These are phyloP conservation scores for Friedmanniomyces simplex DNA, from an alignment of 495 filamentous ascomycete genomes.

Conservation along the genomic window DNA sequence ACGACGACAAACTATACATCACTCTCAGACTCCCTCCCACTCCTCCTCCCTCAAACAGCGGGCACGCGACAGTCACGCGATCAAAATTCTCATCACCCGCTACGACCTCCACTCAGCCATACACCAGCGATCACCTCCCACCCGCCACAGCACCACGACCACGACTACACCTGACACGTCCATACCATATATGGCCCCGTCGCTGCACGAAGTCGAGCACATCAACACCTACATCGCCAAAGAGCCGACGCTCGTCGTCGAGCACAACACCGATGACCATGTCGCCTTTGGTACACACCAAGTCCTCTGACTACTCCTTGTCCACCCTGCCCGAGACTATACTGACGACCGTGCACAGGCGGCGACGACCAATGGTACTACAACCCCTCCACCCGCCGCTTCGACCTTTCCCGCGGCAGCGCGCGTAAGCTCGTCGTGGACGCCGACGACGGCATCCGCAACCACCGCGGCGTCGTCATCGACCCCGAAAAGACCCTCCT, in stretches of 20 bases:
- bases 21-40: too few relatives aligned
- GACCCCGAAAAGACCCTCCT: constrained; percentile 23
- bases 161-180: neutral
- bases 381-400: constrained; percentile 21
- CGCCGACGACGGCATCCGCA: constrained; percentile 23
- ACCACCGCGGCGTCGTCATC: constrained; percentile 26
- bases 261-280: constrained; percentile 12
- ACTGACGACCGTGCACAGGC: constrained; percentile 9
- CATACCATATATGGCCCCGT: constrained; percentile 12
- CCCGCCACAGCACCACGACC: neutral
- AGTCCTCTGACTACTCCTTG: neutral
- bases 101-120: too few relatives aligned
- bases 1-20: too few relatives aligned
- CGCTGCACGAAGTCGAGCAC: constrained; percentile 7
- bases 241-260: constrained; percentile 1
- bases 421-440: constrained; percentile 18
- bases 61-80: too few relatives aligned
- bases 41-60: too few relatives aligned
- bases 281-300: constrained; percentile 10
- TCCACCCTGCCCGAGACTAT: neutral
- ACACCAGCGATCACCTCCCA: neutral
- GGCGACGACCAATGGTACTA: constrained; percentile 26
- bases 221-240: constrained; percentile 4
- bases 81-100: too few relatives aligned
- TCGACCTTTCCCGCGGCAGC: constrained; percentile 25